These are phyloP conservation scores for Malus asiatica DNA, from an alignment of 306 rosid species.

Conservation along the genomic window DNA sequence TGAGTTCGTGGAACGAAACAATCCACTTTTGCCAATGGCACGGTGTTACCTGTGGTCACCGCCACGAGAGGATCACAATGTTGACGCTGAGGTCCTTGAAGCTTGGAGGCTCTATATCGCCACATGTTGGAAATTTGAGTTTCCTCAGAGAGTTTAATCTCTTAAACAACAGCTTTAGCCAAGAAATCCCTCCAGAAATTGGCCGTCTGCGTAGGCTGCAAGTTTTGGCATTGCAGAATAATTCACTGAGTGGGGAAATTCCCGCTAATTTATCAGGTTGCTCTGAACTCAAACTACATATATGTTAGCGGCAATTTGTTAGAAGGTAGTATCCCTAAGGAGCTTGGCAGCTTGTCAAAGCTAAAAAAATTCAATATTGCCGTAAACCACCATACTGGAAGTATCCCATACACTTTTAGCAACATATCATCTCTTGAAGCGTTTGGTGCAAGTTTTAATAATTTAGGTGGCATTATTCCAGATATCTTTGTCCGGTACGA, in stretches of 20 bases:
- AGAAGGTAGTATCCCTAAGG: neutral
- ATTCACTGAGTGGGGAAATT: neutral
- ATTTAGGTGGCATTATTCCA: neutral
- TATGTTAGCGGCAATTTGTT: neutral
- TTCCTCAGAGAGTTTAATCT: neutral
- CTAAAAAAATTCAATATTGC: fast-evolving
- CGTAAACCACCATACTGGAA: neutral
- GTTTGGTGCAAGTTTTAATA: neutral
- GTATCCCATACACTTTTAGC: neutral
- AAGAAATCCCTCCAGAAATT: neutral
- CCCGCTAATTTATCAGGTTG: neutral
- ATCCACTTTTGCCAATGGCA: neutral
- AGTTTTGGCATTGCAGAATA: neutral
- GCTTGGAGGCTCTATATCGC: neutral
- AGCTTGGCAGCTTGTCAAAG: neutral
- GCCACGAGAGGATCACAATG: neutral
- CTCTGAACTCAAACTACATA: neutral
- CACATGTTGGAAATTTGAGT: neutral
- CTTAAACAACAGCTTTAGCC: neutral
- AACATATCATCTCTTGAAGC: neutral
- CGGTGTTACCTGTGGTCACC: neutral
- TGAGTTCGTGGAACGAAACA: neutral
- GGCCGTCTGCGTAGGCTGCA: neutral
- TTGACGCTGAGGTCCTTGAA: neutral
- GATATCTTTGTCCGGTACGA: neutral